Evolutionary conservation across 441 rosid genomes (phyloP).

Genomic region (Omphalea diandra): DNA sequence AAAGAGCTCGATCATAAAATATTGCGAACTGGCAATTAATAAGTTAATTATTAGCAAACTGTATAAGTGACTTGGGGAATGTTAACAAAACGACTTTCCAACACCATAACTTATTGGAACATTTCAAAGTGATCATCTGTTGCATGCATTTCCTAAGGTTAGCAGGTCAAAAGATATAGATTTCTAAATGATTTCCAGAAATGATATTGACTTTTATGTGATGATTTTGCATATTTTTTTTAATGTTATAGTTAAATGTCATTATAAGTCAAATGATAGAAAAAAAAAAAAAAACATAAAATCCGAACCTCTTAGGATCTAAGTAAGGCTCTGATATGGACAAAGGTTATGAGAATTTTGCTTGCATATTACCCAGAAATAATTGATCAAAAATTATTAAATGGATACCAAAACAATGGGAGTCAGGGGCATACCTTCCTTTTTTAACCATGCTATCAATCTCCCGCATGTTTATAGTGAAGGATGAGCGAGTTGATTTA

Average conservation of each 20-base stretch:
- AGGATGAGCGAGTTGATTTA: constrained; percentile 90
- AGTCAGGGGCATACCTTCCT: constrained; percentile 68
- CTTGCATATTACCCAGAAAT: constrained; percentile 8
- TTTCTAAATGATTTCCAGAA: neutral
- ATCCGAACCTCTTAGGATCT: neutral
- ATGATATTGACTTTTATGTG: neutral
- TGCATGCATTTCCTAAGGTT: neutral
- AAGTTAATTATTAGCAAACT: no score
- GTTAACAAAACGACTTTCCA: no score
- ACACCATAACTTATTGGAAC: neutral
- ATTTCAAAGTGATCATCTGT: neutral
- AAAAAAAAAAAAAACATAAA: neutral
- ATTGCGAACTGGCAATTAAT: no score
- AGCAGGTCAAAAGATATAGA: neutral
- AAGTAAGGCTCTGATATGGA: neutral
- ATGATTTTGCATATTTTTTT: constrained; percentile 1
- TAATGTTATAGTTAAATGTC: neutral
- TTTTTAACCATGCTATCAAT: constrained; percentile 99
- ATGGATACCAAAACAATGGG: constrained; percentile 19
- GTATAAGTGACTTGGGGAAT: no score
- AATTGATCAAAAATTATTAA: constrained; percentile 8
- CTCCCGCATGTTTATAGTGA: constrained; percentile 99
- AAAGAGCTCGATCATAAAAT: neutral
- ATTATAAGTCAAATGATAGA: neutral
- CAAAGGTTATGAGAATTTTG: neutral